These are phyloP conservation scores for Davidsoniella virescens DNA, from an alignment of 2,329 filamentous ascomycete genomes.

Conservation along the genomic window DNA sequence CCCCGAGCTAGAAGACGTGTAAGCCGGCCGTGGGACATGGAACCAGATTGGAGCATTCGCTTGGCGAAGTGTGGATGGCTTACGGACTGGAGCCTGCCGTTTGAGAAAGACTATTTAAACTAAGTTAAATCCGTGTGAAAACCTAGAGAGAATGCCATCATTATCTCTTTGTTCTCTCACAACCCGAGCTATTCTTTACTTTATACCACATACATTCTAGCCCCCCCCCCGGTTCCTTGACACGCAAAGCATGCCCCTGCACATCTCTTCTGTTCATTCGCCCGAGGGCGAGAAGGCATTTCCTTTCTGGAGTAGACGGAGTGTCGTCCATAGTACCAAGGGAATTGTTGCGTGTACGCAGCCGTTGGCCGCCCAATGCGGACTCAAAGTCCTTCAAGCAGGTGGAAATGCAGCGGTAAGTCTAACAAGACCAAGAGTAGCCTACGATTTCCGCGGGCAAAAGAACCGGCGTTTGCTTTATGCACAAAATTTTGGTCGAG, in stretches of 20 bases:
- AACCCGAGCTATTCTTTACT: neutral
- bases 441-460: no score
- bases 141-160: no score
- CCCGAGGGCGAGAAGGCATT: neutral
- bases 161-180: neutral
- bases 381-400: constrained; percentile 65
- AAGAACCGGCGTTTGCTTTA: no score
- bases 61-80: no score
- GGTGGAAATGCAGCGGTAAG: constrained; percentile 87
- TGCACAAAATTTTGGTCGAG: no score
- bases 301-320: constrained; percentile 35
- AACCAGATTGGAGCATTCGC: no score
- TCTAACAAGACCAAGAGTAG: constrained; percentile 14
- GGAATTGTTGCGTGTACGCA: constrained; percentile 86
- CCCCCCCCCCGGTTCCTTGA: neutral
- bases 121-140: no score
- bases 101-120: no score
- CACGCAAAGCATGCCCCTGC: constrained; percentile 1
- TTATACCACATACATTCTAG: neutral
- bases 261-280: neutral
- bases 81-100: no score
- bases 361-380: constrained; percentile 75
- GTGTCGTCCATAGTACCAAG: constrained; percentile 82
- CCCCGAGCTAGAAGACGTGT: no score
- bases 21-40: no score